A percentile compares a stretch with the other conserved stretches of the same genome.
Evolutionary conservation across 2,329 filamentous ascomycete genomes (phyloP).

Genomic region (Claviceps sp.): DNA sequence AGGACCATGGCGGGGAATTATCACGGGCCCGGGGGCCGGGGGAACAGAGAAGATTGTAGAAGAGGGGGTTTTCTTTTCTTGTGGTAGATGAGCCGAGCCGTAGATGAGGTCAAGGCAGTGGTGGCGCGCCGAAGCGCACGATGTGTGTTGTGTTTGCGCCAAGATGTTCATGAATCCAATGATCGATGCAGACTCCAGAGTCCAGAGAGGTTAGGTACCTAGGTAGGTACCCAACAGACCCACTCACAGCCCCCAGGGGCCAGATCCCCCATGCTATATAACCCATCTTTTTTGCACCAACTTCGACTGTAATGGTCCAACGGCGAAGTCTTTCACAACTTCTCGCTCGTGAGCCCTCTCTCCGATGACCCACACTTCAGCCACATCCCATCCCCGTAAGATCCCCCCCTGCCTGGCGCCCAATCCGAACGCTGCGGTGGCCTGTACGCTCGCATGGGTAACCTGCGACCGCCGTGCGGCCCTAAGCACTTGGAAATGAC

Average conservation of each 20-base stretch:
- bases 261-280: slow-evolving; percentile 10
- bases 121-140: neutral
- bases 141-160: neutral
- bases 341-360: slow-evolving; percentile 19
- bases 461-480: slow-evolving; percentile 46
- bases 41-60: neutral
- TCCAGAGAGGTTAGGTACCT: neutral
- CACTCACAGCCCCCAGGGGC: neutral
- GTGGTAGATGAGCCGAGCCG: neutral
- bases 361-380: slow-evolving; percentile 10
- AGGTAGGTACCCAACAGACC: neutral
- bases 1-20: neutral
- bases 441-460: slow-evolving; percentile 50
- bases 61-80: neutral
- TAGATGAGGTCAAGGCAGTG: neutral
- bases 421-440: slow-evolving; percentile 57
- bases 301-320: slow-evolving; percentile 49
- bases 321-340: slow-evolving; percentile 42
- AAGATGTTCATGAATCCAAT: neutral
- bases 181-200: neutral
- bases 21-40: slow-evolving; percentile 40
- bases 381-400: slow-evolving; percentile 41
- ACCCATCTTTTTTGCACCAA: neutral
- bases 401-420: slow-evolving; percentile 43
- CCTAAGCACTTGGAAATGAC: slow-evolving; percentile 55